These are phyloP conservation scores for Zymoseptoria passerinii DNA, from an alignment of 2,329 filamentous ascomycete genomes.

Conservation along the genomic window DNA sequence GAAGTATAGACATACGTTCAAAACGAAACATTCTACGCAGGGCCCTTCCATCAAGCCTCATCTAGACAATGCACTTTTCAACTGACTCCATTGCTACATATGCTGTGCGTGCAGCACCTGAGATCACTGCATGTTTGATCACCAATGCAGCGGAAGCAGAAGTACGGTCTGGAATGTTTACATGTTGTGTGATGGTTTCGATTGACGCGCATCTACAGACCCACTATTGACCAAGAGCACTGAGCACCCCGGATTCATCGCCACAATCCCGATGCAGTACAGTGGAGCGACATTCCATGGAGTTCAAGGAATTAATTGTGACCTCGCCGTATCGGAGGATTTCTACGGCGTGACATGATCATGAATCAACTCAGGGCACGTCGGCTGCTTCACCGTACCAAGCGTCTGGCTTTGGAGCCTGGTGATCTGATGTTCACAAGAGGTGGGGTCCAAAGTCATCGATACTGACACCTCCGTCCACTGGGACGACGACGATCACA, in stretches of 20 bases:
- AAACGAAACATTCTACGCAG: neutral
- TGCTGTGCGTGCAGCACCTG: neutral
- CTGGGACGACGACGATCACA: neutral
- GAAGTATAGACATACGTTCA: neutral
- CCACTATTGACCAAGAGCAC: neutral
- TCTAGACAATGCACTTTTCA: neutral
- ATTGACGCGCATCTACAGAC: neutral
- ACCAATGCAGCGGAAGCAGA: constrained; percentile 2
- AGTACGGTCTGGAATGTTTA: neutral
- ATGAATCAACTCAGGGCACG: too few species aligned
- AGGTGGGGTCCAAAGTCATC: neutral
- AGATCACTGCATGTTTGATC: constrained; percentile 9
- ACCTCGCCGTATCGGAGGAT: neutral
- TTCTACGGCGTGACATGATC: neutral
- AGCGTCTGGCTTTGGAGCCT: neutral
- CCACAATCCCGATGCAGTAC: neutral
- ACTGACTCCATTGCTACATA: neutral
- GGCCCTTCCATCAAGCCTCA: neutral
- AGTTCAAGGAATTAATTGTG: neutral
- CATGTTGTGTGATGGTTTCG: neutral
- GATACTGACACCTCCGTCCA: neutral
- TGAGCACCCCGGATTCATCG: neutral
- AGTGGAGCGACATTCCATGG: neutral
- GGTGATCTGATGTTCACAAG: neutral
- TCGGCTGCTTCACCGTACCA: too few species aligned